Evolutionary conservation across 176 grass and related monocot species (phyloP), one percentile per base, ranked within the genome.

Genomic region (Pontederia paniculata): DNA sequence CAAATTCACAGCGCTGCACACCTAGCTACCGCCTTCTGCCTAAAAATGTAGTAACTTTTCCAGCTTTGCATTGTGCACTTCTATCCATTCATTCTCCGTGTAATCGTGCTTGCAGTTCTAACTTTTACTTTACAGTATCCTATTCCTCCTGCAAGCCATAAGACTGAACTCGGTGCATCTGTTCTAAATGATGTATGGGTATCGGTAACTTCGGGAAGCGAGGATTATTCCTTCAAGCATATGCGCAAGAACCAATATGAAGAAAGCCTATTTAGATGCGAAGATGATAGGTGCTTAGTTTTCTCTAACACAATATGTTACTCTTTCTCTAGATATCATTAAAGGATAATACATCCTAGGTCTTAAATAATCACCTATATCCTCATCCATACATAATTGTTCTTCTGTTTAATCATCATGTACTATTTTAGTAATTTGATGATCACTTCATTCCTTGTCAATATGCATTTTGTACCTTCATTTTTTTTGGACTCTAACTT

Each of bases 231-330:
- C 53, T 98, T 98, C 71, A 98, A 98, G 73, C 93, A 98, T 46
- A 98, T 98, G 93, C 75, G 93, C 25, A 98, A 91, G 67, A 98
- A 98, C 77, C 93, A 98, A 63, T 98, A 98, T 52, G 93, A 98
- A 76, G 93, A 98, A 69, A 98, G 93, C 73, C 81, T 98, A 54
- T 98, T 98, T 82, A 77, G 86, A 83, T 98, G 93, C 3, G 93
- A 98, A 81, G 93, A 98, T 72, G 93, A 98, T 75, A 88, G 93
- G 93, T 98, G 43, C 7, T 23, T 5, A 11, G 58, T 14, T 37
- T 50, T 20, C 42, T 41, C 16, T 37, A 37, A 37, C 28, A 2
- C 28, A 37, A 37, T 5, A 37, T 37, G 7, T 2, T 37, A n/a
- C n/a, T 37, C 28, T 37, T 37, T 37, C 28, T 37, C 5, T 37